A percentile compares a stretch with the other conserved stretches of the same genome.
Evolutionary conservation across 495 filamentous ascomycete species (phyloP).

Genomic region (Annulohypoxylon nitens): DNA sequence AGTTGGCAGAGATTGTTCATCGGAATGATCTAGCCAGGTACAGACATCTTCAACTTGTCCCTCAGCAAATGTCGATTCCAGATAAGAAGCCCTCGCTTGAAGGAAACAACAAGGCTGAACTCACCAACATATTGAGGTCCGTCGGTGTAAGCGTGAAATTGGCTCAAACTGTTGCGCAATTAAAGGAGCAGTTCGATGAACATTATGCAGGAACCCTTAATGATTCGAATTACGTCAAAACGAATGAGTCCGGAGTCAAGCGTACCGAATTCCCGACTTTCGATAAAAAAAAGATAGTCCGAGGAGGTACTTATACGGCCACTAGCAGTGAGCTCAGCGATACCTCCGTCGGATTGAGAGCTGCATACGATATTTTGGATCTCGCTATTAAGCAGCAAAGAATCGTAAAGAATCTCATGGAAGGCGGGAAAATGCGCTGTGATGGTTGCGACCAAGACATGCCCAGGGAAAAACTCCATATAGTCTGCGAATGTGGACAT

Average conservation of each 20-base stretch:
- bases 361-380: conserved; percentile 10
- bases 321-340: conserved; percentile 30
- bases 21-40: neutral
- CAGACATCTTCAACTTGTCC: neutral
- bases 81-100: neutral
- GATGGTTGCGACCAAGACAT: conserved; percentile 45
- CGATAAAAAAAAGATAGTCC: neutral
- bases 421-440: conserved; percentile 36
- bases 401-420: conserved; percentile 10
- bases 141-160: too few relatives aligned
- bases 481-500: conserved; percentile 66
- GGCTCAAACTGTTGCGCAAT: too few relatives aligned
- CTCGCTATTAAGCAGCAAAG: conserved; percentile 24
- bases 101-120: too few relatives aligned
- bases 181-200: neutral
- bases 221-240: conserved; percentile 1
- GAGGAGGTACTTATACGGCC: conserved; percentile 32
- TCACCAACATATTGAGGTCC: neutral
- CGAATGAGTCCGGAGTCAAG: neutral
- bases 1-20: too few relatives aligned
- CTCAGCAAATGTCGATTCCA: neutral
- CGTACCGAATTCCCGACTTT: neutral
- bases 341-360: conserved; percentile 18
- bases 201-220: neutral
- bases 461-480: conserved; percentile 38